These are phyloP conservation scores for Ambrosia trifida DNA, from an alignment of 129 eudicot genomes.

Conservation along the genomic window DNA sequence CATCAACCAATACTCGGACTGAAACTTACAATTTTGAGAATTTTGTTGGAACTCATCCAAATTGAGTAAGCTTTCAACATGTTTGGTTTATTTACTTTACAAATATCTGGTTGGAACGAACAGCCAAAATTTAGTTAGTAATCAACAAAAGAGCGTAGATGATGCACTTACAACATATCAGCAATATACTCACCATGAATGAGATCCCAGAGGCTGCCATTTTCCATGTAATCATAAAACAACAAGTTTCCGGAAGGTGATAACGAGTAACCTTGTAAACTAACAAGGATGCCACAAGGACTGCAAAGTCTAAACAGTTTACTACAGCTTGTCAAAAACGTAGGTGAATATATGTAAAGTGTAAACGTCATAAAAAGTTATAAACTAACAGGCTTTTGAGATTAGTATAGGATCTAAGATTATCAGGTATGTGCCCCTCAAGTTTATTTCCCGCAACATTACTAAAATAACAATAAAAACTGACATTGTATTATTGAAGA, in stretches of 20 bases:
- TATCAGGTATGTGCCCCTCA: conserved; percentile 80
- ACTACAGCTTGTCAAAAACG: not conserved
- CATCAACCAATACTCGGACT: too few species aligned
- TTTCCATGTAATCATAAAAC: conserved; percentile 97
- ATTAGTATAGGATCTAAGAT: conserved; percentile 92
- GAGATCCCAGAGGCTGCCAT: conserved; percentile 99
- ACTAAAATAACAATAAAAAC: conserved; percentile 37
- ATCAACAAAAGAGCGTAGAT: too few species aligned
- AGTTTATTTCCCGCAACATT: conserved; percentile 88
- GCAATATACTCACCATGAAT: conserved; percentile 99
- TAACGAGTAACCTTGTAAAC: conserved; percentile 94
- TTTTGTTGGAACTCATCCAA: too few species aligned
- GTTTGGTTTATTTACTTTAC: too few species aligned
- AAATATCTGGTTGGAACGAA: too few species aligned
- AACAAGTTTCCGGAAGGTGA: conserved; percentile 91
- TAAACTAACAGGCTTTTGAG: conserved; percentile 90
- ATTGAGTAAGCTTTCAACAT: too few species aligned
- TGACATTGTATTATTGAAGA: not conserved
- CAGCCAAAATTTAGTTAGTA: too few species aligned
- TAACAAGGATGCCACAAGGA: conserved; percentile 75
- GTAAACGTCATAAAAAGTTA: not conserved
- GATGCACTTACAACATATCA: too few species aligned
- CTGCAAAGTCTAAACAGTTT: conserved; percentile 41
- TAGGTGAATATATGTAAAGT: not conserved
- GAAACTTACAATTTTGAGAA: too few species aligned